Base-by-base conservation (phyloP, 306 rosid genomes). In the Trifolium subterraneum region DNA sequence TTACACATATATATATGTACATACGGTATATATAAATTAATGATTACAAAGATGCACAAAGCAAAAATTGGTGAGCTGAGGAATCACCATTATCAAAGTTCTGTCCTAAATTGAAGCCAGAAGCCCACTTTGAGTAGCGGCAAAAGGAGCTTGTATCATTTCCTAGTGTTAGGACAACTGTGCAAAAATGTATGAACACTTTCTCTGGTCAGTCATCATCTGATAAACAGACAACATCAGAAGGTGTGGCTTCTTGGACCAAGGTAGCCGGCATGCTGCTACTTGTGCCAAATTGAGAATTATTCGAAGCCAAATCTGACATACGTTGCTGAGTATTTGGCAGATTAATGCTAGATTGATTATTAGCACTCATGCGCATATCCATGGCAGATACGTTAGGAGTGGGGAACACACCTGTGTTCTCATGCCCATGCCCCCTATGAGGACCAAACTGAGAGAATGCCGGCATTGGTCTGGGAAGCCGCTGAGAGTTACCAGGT, bases 161-260 rank as follows among this genome's bases (percentile, higher is more conserved):
- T 64, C 64, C 78, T 55, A 18, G 70, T 47, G 82, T 72, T 63
- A 6, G 75, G 52, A 52, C 72, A 73, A 78, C 41, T 56, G 16
- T 11, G 39, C 7, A 47, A 66, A 61, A 65, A 4, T 25, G n/a
- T 13, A 4, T 56, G 15, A 58, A 44, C 52, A 20, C 66, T 64
- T 16, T 16, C 54, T 8, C 31, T 38, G 76, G 87, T 87, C 82
- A 89, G 66, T 91, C 97, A 64, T 88, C 96, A 52, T 93, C 97
- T 0, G 98, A 93, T 81, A 93, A 83, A 81, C 83, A 93, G 36
- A 91, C 98, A 41, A 89, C 29, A 25, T 87, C 86, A n/a, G 66
- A 6, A 7, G 55, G 52, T 71, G 69, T 77, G 20, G 79, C 62
- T 44, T 81, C 74, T 68, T 50, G 70, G 38, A 70, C 47, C 6